Percentiles rank a stretch among this genome's conserved stretches.
Conservation (phyloP, 164 flowering plant genomes). For the Umbilicus rupestris region DNA sequence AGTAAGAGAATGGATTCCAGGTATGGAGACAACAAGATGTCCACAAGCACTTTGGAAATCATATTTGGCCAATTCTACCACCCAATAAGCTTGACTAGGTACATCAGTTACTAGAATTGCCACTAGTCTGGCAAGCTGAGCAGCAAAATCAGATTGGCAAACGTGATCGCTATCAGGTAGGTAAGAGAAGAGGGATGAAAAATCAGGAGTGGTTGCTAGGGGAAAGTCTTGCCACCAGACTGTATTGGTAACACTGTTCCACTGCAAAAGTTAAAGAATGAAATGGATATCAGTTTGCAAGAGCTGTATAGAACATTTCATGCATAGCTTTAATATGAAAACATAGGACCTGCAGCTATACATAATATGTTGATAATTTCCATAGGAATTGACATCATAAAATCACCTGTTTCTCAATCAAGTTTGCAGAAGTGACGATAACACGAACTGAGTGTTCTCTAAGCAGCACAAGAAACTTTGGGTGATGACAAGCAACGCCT, state of each 20-base stretch:
- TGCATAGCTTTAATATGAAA: neutral
- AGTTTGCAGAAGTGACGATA: conserved; percentile 77
- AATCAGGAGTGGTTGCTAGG: conserved; percentile 37
- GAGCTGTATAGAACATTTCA: neutral
- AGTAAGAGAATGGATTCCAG: conserved; percentile 53
- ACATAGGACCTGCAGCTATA: neutral
- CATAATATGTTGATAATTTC: neutral
- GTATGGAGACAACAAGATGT: conserved; percentile 70
- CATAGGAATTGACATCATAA: neutral
- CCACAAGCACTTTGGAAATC: conserved; percentile 53
- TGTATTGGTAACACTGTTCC: conserved; percentile 78
- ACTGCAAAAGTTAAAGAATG: conserved; percentile 37
- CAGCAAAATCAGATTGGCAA: conserved; percentile 63
- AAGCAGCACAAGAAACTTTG: conserved; percentile 71
- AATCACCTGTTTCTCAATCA: conserved; percentile 70
- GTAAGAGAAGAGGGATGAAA: conserved; percentile 45
- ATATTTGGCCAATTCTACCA: conserved; percentile 58
- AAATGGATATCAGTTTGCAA: conserved; percentile 7
- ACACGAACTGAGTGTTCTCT: conserved; percentile 69
- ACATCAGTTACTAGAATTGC: conserved; percentile 66
- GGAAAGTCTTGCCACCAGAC: conserved; percentile 99
- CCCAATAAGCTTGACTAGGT: conserved; percentile 75
- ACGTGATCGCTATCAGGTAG: conserved; percentile 18
- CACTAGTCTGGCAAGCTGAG: conserved; percentile 81
- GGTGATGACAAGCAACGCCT: conserved; percentile 94